A percentile compares a stretch with the other conserved stretches of the same genome.
Conservation (phyloP, 306 rosid genomes). For the Glycyrrhiza uralensis region DNA sequence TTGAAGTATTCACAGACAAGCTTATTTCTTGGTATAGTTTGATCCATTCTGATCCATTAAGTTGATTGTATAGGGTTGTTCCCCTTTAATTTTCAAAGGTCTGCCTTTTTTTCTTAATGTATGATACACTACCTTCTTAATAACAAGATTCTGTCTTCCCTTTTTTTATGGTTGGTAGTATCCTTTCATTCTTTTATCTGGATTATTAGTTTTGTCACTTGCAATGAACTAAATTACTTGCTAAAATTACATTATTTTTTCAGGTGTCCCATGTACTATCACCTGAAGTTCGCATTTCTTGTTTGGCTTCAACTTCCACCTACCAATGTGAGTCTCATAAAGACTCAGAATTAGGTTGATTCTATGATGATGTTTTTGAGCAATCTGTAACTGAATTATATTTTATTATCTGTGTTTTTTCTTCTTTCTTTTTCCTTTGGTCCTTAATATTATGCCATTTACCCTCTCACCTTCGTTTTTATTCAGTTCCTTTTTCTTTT, state of each 20-base stretch:
- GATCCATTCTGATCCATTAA: conserved; percentile 14
- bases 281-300: conserved; percentile 87
- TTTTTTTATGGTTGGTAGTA: not conserved
- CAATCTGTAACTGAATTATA: not conserved
- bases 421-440: not conserved
- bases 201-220: not conserved
- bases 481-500: not conserved
- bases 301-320: conserved; percentile 98
- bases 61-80: conserved; percentile 8
- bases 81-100: not conserved
- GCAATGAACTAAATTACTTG: not conserved
- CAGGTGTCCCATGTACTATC: conserved; percentile 95
- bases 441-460: not conserved
- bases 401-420: not conserved
- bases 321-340: conserved; percentile 53
- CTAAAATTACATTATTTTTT: not conserved
- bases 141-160: not conserved
- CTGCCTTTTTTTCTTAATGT: not conserved
- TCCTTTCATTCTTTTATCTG: not conserved
- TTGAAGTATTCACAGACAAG: conserved; percentile 78
- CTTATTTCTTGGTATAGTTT: conserved; percentile 75
- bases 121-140: not conserved
- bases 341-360: conserved; percentile 9
- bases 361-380: conserved; percentile 8
- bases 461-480: not conserved